Percentiles rank a stretch among this genome's conserved stretches.
Conservation (phyloP, 805 yeast species). For the Myxozyma neotropica region DNA sequence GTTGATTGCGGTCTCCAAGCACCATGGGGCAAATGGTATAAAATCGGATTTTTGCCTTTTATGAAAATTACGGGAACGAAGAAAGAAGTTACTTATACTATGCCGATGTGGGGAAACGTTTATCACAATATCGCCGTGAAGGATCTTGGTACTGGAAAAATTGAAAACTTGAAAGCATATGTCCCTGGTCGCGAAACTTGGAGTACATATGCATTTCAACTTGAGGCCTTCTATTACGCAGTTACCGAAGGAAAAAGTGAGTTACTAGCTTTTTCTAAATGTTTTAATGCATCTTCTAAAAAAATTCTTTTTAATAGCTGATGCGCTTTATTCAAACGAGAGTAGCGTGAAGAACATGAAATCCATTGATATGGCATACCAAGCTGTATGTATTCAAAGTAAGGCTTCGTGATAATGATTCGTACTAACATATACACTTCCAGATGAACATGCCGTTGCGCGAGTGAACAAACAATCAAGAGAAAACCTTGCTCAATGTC, state of each 20-base stretch:
- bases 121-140: constrained; percentile 24
- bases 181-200: constrained; percentile 23
- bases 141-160: constrained; percentile 20
- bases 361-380: constrained; percentile 30
- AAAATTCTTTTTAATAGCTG: neutral
- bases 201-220: constrained; percentile 29
- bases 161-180: constrained; percentile 1
- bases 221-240: constrained; percentile 23
- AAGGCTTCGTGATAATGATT: neutral
- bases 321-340: constrained; percentile 9
- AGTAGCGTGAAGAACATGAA: constrained; percentile 22
- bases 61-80: constrained; percentile 23
- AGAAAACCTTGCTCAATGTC: too few relatives aligned
- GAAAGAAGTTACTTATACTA: constrained; percentile 13
- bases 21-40: constrained; percentile 9
- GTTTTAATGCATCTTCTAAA: too few relatives aligned
- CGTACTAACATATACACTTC: neutral
- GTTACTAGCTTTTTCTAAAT: too few relatives aligned
- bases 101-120: constrained; percentile 20
- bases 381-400: constrained; percentile 23
- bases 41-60: constrained; percentile 20
- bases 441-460: constrained; percentile 5
- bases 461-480: neutral
- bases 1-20: constrained; percentile 16
- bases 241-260: constrained; percentile 13